phyloP scores from a whole-genome alignment of 2,329 filamentous ascomycete genomes.

The Endoconidiophora polonica region DNA sequence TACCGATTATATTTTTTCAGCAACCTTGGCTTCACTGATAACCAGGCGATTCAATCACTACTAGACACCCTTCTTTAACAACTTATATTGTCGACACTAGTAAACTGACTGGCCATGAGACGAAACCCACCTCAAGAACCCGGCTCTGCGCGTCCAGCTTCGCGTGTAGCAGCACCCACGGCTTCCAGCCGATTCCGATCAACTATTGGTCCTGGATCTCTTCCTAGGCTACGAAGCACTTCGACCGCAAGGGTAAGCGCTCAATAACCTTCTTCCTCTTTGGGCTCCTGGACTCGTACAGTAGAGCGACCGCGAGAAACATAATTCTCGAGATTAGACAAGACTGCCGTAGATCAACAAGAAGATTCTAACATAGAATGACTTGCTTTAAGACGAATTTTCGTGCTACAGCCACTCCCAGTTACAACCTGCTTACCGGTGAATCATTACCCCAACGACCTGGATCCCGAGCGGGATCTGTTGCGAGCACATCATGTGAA shows the following conservation, averaged over 20 bases:
- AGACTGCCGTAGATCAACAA: conserved; percentile 20
- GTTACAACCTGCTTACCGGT: conserved; percentile 43
- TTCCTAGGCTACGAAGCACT: conserved; percentile 6
- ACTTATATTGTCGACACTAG: background rate
- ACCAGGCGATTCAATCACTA: background rate
- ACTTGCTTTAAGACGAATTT: conserved; percentile 1
- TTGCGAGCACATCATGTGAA: conserved; percentile 34
- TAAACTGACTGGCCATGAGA: conserved; percentile 2
- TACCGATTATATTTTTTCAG: too few relatives aligned
- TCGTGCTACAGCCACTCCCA: conserved; percentile 20
- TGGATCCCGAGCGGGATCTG: conserved; percentile 26
- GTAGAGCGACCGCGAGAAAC: too few relatives aligned
- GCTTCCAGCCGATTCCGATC: conserved; percentile 8
- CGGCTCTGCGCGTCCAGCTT: conserved; percentile 10
- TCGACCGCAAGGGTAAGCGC: conserved; percentile 8
- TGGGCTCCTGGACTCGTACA: too few relatives aligned
- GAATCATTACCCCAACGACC: conserved; percentile 21
- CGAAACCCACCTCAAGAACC: conserved; percentile 7
- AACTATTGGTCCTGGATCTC: conserved; percentile 7
- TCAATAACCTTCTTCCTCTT: background rate
- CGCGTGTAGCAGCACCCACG: conserved; percentile 10
- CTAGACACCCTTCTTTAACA: background rate
- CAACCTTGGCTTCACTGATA: background rate
- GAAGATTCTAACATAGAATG: conserved; percentile 2
- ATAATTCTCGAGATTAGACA: background rate